phyloP scores from a whole-genome alignment of 2,329 filamentous ascomycete genomes.

The Xylaria sp. region DNA sequence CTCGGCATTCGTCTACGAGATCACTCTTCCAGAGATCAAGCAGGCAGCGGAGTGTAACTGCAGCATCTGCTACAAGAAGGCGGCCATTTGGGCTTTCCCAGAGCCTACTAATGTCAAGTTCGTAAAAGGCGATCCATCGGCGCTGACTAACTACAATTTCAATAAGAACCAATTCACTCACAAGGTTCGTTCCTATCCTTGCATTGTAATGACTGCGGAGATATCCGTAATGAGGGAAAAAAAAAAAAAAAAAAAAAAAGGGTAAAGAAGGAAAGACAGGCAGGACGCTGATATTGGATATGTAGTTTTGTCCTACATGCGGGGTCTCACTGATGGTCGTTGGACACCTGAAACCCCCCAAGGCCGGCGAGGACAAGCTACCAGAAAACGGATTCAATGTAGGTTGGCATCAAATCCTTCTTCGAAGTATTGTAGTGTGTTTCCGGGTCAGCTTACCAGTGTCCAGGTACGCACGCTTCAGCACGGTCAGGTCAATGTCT shows the following conservation, averaged over 20 bases:
- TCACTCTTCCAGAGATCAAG: slow-evolving; percentile 67
- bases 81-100: slow-evolving; percentile 53
- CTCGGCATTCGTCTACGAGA: slow-evolving; percentile 63
- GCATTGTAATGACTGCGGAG: too few species aligned
- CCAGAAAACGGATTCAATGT: slow-evolving; percentile 57
- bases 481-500: slow-evolving; percentile 56
- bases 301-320: slow-evolving; percentile 64
- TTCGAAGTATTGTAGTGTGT: background rate
- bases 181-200: slow-evolving; percentile 50
- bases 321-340: slow-evolving; percentile 56
- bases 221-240: slow-evolving; percentile 13
- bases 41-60: slow-evolving; percentile 70
- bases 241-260: slow-evolving; percentile 20
- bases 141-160: slow-evolving; percentile 53
- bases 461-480: slow-evolving; percentile 57
- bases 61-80: slow-evolving; percentile 69
- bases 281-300: slow-evolving; percentile 2
- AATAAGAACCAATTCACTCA: slow-evolving; percentile 53
- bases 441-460: slow-evolving; percentile 3
- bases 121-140: slow-evolving; percentile 58
- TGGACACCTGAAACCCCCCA: slow-evolving; percentile 40
- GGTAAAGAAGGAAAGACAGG: background rate
- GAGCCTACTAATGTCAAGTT: slow-evolving; percentile 53
- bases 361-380: slow-evolving; percentile 46
- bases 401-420: slow-evolving; percentile 35